Conservation (phyloP, 1,284 basidiomycete genomes). For the Malassezia psittaci region DNA sequence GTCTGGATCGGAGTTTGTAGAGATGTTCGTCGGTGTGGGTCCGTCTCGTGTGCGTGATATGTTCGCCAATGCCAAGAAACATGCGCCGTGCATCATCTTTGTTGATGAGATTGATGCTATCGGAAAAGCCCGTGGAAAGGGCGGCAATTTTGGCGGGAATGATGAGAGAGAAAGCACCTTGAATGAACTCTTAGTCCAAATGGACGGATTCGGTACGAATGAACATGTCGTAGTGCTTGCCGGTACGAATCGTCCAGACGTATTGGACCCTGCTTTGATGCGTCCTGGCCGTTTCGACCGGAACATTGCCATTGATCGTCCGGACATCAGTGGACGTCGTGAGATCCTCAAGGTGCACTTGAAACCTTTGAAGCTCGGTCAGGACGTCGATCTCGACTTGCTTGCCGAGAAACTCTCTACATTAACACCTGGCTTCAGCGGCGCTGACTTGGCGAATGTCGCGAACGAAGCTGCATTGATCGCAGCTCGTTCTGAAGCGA, state of each 20-base stretch:
- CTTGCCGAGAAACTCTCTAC: slow-evolving; percentile 71
- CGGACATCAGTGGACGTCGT: slow-evolving; percentile 82
- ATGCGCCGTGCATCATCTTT: slow-evolving; percentile 86
- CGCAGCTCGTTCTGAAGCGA: slow-evolving; percentile 73
- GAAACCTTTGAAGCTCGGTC: slow-evolving; percentile 59
- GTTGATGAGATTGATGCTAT: slow-evolving; percentile 66
- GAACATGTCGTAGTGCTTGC: slow-evolving; percentile 94
- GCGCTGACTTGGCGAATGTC: slow-evolving; percentile 96
- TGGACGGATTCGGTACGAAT: slow-evolving; percentile 95
- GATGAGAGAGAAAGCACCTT: slow-evolving; percentile 96
- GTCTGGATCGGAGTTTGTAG: slow-evolving; percentile 96
- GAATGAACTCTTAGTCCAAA: slow-evolving; percentile 95
- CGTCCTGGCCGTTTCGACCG: slow-evolving; percentile 96
- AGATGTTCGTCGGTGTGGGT: slow-evolving; percentile 99
- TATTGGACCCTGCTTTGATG: slow-evolving; percentile 86
- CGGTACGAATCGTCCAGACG: slow-evolving; percentile 91
- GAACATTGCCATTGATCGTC: slow-evolving; percentile 88
- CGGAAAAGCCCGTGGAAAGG: slow-evolving; percentile 84
- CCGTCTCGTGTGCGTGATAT: slow-evolving; percentile 93
- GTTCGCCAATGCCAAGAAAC: slow-evolving; percentile 92
- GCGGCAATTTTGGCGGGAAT: slow-evolving; percentile 80
- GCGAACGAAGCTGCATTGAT: slow-evolving; percentile 96
- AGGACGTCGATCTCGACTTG: slow-evolving; percentile 23
- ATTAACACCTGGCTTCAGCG: slow-evolving; percentile 92
- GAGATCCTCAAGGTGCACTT: slow-evolving; percentile 93